phyloP scores from a whole-genome alignment of 805 yeast genomes.

The Kodamaea neixiangensis region DNA sequence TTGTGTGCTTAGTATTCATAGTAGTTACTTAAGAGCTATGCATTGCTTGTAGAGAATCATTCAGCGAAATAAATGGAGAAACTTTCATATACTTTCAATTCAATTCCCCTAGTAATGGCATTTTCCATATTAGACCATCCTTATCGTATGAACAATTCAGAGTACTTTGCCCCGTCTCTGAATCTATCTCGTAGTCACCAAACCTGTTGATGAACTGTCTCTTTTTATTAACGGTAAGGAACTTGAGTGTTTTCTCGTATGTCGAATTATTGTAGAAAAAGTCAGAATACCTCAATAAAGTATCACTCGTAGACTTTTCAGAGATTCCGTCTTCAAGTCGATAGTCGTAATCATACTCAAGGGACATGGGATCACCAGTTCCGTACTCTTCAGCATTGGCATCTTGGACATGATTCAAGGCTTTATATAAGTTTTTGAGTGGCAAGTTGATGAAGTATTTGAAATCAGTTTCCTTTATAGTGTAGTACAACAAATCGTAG shows the following conservation, averaged over 20 bases:
- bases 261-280: slow-evolving; percentile 32
- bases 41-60: no score
- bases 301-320: slow-evolving; percentile 10
- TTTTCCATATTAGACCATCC: slow-evolving; percentile 44
- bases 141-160: slow-evolving; percentile 33
- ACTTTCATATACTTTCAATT: background rate
- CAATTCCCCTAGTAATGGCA: slow-evolving; percentile 28
- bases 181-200: slow-evolving; percentile 36
- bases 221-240: slow-evolving; percentile 42
- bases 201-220: slow-evolving; percentile 43
- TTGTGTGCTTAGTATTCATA: no score
- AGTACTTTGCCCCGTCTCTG: slow-evolving; percentile 2
- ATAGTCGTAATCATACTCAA: slow-evolving; percentile 21
- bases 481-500: slow-evolving; percentile 43
- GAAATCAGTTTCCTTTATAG: slow-evolving; percentile 43
- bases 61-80: background rate
- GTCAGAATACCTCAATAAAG: slow-evolving; percentile 32
- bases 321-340: background rate
- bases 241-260: slow-evolving; percentile 36
- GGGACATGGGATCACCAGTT: slow-evolving; percentile 17
- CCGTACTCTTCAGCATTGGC: slow-evolving; percentile 14
- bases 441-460: slow-evolving; percentile 47
- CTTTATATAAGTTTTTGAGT: slow-evolving; percentile 48
- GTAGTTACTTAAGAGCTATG: no score
- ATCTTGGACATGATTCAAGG: slow-evolving; percentile 35